A percentile compares a stretch with the other conserved stretches of the same genome.
These are phyloP conservation scores for Fusarium napiforme DNA, from an alignment of 2,329 filamentous ascomycete species.

Conservation along the genomic window DNA sequence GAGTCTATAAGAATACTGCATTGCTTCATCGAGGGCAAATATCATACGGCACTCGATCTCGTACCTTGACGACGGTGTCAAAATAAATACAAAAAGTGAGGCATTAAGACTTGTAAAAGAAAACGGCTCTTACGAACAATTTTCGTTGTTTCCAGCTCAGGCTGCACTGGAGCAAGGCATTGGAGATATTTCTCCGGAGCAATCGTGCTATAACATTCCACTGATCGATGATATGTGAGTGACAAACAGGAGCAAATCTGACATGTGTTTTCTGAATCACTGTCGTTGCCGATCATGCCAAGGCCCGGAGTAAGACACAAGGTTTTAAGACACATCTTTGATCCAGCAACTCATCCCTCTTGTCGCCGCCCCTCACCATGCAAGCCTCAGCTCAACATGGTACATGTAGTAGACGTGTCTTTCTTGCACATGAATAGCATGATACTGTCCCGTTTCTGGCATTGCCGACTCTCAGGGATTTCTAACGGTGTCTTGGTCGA, in stretches of 20 bases:
- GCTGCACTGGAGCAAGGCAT: background rate
- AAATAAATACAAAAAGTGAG: background rate
- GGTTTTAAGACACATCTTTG: constrained; percentile 10
- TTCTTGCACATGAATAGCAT: background rate
- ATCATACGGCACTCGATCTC: background rate
- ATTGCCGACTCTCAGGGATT: background rate
- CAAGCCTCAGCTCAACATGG: background rate
- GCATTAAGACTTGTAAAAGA: background rate
- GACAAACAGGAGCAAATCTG: constrained; percentile 1
- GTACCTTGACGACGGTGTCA: background rate
- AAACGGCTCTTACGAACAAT: background rate
- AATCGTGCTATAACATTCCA: constrained; percentile 16
- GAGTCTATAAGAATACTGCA: constrained; percentile 1
- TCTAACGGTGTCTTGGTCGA: background rate
- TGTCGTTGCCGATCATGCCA: constrained; percentile 1
- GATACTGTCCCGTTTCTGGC: background rate
- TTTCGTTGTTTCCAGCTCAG: background rate
- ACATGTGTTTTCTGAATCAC: background rate
- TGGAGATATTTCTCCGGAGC: background rate
- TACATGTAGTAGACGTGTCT: background rate
- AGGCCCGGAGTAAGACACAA: background rate
- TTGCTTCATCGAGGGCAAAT: background rate
- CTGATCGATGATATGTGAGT: background rate
- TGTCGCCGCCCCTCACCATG: background rate
- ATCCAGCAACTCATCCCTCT: constrained; percentile 2